phyloP scores from a whole-genome alignment of 164 flowering plant genomes.

The Macadamia tetraphylla region DNA sequence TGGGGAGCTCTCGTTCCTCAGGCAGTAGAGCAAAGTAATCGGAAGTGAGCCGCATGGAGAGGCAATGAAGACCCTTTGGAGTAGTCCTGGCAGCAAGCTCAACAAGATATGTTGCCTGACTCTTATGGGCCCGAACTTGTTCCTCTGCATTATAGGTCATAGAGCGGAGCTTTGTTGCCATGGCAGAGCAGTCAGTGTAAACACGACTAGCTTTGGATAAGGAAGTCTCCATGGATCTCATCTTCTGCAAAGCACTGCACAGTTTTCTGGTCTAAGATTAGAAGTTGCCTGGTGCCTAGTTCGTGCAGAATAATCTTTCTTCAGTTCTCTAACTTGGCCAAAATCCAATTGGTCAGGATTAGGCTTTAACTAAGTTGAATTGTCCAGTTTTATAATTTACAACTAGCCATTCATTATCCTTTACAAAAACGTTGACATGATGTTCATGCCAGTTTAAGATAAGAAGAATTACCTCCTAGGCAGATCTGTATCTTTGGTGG shows the following conservation, averaged over 20 bases:
- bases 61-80: slow-evolving; percentile 16
- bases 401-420: no score
- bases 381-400: no score
- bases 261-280: slow-evolving; percentile 12
- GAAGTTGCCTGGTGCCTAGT: not conserved
- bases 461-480: slow-evolving; percentile 53
- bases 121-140: slow-evolving; percentile 38
- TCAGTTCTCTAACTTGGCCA: no score
- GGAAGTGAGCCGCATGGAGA: slow-evolving; percentile 77
- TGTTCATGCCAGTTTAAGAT: no score
- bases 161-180: slow-evolving; percentile 71
- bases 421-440: no score
- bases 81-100: slow-evolving; percentile 83
- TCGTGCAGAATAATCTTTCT: no score
- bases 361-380: no score
- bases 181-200: slow-evolving; percentile 65
- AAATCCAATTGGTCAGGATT: no score
- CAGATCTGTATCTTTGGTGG: slow-evolving; percentile 67
- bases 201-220: slow-evolving; percentile 57
- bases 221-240: slow-evolving; percentile 67
- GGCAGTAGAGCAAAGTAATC: slow-evolving; percentile 67
- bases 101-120: slow-evolving; percentile 36
- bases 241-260: slow-evolving; percentile 69
- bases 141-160: slow-evolving; percentile 78
- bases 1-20: slow-evolving; percentile 45